Base-by-base conservation (phyloP, 345 rosid genomes). In the Moringa oleifera region DNA sequence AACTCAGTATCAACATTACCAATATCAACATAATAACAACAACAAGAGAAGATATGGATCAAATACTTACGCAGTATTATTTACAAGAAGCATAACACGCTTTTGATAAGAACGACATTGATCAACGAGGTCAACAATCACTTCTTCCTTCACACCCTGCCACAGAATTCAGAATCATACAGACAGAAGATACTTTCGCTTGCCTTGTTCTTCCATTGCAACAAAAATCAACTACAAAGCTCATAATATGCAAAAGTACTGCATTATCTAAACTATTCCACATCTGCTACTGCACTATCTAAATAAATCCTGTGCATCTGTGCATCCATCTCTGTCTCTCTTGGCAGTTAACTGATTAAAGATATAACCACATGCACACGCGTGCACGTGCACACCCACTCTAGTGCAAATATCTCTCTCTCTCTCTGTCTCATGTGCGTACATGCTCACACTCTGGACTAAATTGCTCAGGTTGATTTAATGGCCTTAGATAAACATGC, bases 81-180 rank as follows among this genome's bases (percentile, higher is more conserved):
- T 90, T 73, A 90, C 97, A 71, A 94, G 88, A 76, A 82, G 79
- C 90, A 80, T 69, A 68, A 83, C 92, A 57, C 93, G 86, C 45
- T 82, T 78, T 68, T 88, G 96, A 78, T 90, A 94, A 64, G 86
- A 80, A 55, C 85, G 90, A 58, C 99, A 90, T 70, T 94, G 99
- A 57, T 82, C 92, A 20, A 88, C 95, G 66, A 94, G 88, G 65
- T 94, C 99, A 67, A 90, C 83, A 61, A 94, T 81, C 62, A 90
- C 70, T 70, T 94, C 99, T 79, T 94, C 82, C 76, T 87, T 90
- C 73, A 88, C 51, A 49, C 82, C 86, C 99, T 94, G 88, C 65
- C 71, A 80, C 57, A 67, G 28, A 3, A 56, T 57, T 23, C 18
- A 64, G 64, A 70, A 58, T 24, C 46, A 59, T 53, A 22, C 25